A percentile compares a stretch with the other conserved stretches of the same genome.
phyloP scores from a whole-genome alignment of 768 basidiomycete species.

The Tulasnella sp. region DNA sequence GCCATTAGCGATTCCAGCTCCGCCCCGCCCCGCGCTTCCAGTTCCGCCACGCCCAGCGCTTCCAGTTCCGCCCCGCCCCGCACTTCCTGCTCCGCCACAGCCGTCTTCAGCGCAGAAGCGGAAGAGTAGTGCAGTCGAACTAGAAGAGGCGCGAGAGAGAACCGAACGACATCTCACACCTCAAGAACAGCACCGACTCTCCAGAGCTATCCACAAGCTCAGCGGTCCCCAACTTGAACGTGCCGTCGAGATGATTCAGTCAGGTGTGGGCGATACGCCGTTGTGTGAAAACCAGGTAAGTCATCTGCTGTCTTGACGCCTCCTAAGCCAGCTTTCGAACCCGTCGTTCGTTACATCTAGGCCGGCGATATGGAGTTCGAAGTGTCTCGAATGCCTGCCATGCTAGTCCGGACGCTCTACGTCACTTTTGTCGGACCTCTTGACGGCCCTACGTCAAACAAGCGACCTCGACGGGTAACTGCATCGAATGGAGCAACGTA shows the following conservation, averaged over 20 bases:
- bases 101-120: not conserved
- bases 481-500: not conserved
- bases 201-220: not conserved
- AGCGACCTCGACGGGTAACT: not conserved
- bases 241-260: slow-evolving; percentile 14
- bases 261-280: not conserved
- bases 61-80: not conserved
- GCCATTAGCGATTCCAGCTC: not conserved
- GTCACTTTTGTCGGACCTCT: slow-evolving; percentile 9
- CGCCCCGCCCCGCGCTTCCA: not conserved
- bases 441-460: not conserved
- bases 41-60: not conserved
- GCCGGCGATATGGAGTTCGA: slow-evolving; percentile 11
- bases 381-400: not conserved
- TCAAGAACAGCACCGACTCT: not conserved
- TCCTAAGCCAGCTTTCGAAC: not conserved
- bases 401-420: slow-evolving; percentile 7
- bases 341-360: not conserved
- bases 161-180: not conserved
- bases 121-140: not conserved
- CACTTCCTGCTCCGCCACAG: not conserved
- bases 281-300: slow-evolving; percentile 7
- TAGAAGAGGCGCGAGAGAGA: not conserved
- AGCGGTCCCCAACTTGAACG: slow-evolving; percentile 5
- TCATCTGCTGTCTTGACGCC: not conserved